phyloP scores from a whole-genome alignment of 441 rosid genomes.

The Oxalis stricta region DNA sequence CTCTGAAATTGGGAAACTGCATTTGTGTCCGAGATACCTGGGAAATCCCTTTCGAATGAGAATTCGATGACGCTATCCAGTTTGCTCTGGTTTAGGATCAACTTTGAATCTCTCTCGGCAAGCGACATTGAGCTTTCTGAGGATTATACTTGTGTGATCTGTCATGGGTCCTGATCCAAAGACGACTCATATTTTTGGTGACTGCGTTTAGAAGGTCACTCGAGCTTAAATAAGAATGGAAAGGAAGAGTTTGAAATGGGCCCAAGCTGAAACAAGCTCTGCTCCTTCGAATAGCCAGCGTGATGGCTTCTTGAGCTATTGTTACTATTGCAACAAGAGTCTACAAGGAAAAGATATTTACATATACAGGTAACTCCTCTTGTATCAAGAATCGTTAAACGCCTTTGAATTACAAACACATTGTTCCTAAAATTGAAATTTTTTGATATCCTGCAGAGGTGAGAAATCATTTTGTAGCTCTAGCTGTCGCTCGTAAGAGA shows the following conservation, averaged over 20 bases:
- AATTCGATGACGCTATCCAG: slow-evolving; percentile 9
- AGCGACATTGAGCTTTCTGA: slow-evolving; percentile 82
- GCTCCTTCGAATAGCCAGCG: slow-evolving; percentile 9
- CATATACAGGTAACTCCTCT: slow-evolving; percentile 88
- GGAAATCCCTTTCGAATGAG: no score
- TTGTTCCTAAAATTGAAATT: background rate
- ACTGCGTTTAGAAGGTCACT: slow-evolving; percentile 46
- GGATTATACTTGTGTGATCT: slow-evolving; percentile 78
- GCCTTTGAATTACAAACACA: background rate
- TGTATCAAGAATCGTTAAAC: background rate
- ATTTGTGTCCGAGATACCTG: no score
- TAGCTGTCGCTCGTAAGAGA: slow-evolving; percentile 49
- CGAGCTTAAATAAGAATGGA: slow-evolving; percentile 14
- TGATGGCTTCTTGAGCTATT: slow-evolving; percentile 49
- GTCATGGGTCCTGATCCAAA: slow-evolving; percentile 74
- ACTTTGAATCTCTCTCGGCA: slow-evolving; percentile 28
- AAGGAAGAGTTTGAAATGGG: slow-evolving; percentile 7
- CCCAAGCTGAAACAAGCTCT: slow-evolving; percentile 9
- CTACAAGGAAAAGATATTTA: slow-evolving; percentile 60
- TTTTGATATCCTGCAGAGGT: slow-evolving; percentile 43
- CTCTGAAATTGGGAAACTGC: no score
- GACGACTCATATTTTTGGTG: slow-evolving; percentile 77
- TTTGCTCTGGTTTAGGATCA: slow-evolving; percentile 16
- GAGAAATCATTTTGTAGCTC: slow-evolving; percentile 74
- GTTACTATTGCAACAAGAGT: slow-evolving; percentile 63